Evolutionary conservation across 176 grass and related monocot genomes (phyloP).

Genomic region (Juncus effusus): DNA sequence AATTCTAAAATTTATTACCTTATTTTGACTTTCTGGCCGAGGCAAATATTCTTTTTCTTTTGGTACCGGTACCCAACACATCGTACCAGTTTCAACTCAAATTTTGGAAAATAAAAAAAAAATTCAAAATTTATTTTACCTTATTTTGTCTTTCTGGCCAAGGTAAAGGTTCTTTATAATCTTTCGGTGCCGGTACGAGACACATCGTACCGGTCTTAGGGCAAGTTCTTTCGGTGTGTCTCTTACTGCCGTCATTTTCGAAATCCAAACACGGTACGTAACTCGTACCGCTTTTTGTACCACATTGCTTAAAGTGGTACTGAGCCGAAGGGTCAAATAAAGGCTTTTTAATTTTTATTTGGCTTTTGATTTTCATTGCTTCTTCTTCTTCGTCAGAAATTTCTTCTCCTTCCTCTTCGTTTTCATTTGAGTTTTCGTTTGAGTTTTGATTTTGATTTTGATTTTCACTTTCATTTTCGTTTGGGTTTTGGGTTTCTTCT

Average conservation of each 20-base stretch:
- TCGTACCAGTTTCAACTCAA: not conserved
- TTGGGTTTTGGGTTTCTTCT: conserved; percentile 5
- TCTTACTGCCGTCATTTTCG: conserved; percentile 66
- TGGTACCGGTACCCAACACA: too few relatives aligned
- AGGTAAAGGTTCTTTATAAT: conserved; percentile 52
- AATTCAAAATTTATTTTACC: conserved; percentile 24
- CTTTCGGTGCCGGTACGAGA: conserved; percentile 72
- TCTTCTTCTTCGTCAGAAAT: conserved; percentile 17
- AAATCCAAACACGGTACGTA: conserved; percentile 78
- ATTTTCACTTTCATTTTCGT: not conserved
- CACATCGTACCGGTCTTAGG: conserved; percentile 62
- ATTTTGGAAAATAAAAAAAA: conserved; percentile 11
- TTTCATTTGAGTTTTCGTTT: conserved; percentile 18
- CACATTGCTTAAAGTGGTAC: conserved; percentile 86
- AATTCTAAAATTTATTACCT: too few relatives aligned
- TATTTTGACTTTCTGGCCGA: too few relatives aligned
- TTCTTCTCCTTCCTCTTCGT: conserved; percentile 30
- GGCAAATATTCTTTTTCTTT: too few relatives aligned
- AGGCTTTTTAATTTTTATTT: conserved; percentile 52
- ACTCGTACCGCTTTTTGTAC: conserved; percentile 58
- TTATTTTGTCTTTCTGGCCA: conserved; percentile 83
- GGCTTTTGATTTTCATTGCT: conserved; percentile 8
- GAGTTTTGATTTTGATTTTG: conserved; percentile 11
- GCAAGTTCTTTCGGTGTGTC: conserved; percentile 79
- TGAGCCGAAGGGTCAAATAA: conserved; percentile 52